Conservation (phyloP, 2,329 filamentous ascomycete genomes). For the Monosporascus sp. region DNA sequence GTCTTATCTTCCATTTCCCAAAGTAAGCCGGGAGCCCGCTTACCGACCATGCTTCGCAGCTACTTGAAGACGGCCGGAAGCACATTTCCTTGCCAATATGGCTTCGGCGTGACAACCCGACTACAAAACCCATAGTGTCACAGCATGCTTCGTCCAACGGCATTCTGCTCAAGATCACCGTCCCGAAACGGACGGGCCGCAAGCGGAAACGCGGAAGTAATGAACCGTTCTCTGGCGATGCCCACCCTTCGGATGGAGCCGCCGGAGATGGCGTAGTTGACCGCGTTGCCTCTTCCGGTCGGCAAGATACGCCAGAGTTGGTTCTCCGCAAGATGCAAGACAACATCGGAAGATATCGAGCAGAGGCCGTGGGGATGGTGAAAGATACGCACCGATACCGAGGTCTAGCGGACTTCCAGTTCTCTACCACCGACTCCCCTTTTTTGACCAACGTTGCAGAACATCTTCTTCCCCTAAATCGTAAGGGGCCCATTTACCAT, state of each 20-base stretch:
- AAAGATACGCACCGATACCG: conserved; percentile 83
- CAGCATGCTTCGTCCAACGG: conserved; percentile 74
- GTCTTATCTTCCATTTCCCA: conserved; percentile 1
- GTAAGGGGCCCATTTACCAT: conserved; percentile 35
- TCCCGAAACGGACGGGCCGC: conserved; percentile 81
- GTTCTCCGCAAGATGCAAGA: conserved; percentile 64
- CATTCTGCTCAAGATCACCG: conserved; percentile 76
- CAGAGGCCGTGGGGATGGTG: conserved; percentile 68
- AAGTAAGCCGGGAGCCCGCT: background rate
- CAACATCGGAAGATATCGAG: conserved; percentile 60
- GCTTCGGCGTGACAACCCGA: conserved; percentile 73
- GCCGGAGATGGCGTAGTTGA: conserved; percentile 11
- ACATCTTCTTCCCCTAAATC: conserved; percentile 65
- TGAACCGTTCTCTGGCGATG: conserved; percentile 54
- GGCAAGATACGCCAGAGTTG: conserved; percentile 48
- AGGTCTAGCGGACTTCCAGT: conserved; percentile 81
- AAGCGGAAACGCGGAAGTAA: conserved; percentile 77
- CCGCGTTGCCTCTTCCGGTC: conserved; percentile 37
- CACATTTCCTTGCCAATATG: conserved; percentile 61
- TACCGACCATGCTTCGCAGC: conserved; percentile 11
- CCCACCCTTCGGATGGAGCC: conserved; percentile 26
- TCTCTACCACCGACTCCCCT: conserved; percentile 60
- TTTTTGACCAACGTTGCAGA: conserved; percentile 70
- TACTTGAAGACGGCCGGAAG: conserved; percentile 22
- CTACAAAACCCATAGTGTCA: conserved; percentile 73